Conservation (phyloP, 257 asterid genomes). For the Parsonsia alboflavescens region DNA sequence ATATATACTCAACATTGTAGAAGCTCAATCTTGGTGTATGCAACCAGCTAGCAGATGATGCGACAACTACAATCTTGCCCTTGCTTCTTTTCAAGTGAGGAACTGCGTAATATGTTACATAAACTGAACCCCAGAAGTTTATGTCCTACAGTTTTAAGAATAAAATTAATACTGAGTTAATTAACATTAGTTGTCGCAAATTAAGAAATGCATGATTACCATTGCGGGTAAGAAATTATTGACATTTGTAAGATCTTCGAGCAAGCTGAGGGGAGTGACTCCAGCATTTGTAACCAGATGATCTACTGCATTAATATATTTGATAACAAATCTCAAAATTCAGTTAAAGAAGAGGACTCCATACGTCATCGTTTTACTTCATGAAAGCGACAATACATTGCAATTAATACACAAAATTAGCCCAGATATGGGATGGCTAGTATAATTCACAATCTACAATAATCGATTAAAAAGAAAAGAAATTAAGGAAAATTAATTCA, state of each 20-base stretch:
- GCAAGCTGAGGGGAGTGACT: conserved; percentile 41
- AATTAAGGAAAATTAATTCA: too few species aligned
- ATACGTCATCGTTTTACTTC: too few species aligned
- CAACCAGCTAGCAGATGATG: conserved; percentile 55
- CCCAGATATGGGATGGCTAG: too few species aligned
- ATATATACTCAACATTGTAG: conserved; percentile 29
- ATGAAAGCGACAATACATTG: too few species aligned
- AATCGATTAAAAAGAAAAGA: too few species aligned
- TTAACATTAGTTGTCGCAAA: too few species aligned
- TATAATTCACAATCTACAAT: too few species aligned
- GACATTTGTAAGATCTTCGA: conserved; percentile 46
- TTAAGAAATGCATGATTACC: conserved; percentile 26
- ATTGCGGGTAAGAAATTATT: conserved; percentile 40
- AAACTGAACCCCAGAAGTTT: conserved; percentile 69
- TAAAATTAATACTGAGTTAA: too few species aligned
- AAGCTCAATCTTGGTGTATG: conserved; percentile 59
- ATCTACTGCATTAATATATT: conserved; percentile 43
- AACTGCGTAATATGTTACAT: conserved; percentile 47
- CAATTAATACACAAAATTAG: too few species aligned
- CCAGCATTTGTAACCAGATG: conserved; percentile 62
- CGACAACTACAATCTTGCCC: conserved; percentile 53
- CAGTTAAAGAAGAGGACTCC: background rate
- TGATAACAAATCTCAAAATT: background rate
- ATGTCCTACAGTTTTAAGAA: conserved; percentile 32
- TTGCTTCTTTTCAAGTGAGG: conserved; percentile 53